Evolutionary conservation across 148 eudicot genomes (phyloP).

Genomic region (Cornus suecica): DNA sequence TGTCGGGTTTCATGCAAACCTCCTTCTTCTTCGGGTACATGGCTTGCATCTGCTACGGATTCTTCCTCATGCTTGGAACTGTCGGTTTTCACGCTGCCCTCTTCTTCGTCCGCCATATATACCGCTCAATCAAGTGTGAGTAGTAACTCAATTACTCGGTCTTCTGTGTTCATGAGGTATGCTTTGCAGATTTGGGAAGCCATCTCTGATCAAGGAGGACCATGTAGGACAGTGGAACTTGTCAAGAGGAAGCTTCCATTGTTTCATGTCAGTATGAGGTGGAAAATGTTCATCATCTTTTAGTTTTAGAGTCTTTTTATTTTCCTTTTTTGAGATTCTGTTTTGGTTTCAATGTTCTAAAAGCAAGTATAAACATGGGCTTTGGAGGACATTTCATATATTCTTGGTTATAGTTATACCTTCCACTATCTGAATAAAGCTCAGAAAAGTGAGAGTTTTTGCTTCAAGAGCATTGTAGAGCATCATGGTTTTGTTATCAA

Average conservation of each 20-base stretch:
- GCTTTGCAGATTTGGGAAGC: background rate
- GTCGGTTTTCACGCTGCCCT: conserved; percentile 18
- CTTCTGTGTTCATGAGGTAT: background rate
- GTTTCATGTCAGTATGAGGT: background rate
- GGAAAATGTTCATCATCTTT: background rate
- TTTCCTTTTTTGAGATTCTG: too few species aligned
- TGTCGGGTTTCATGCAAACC: conserved; percentile 20
- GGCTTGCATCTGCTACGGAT: conserved; percentile 22
- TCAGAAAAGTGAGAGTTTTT: too few species aligned
- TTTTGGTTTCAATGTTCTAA: background rate
- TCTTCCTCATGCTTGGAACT: conserved; percentile 21
- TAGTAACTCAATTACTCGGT: background rate
- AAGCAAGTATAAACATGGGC: background rate
- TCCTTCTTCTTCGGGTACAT: conserved; percentile 22
- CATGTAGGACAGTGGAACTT: background rate
- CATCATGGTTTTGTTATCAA: too few species aligned
- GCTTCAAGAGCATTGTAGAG: too few species aligned
- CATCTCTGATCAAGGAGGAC: background rate
- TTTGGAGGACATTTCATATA: background rate
- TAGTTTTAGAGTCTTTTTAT: background rate
- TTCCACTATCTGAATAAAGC: too few species aligned
- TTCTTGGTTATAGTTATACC: too few species aligned
- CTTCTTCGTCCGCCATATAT: conserved; percentile 21
- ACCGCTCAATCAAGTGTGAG: conserved; percentile 21
- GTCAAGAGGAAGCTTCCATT: background rate